Conservation (phyloP, 2,329 filamentous ascomycete species). For the Bipolaris victoriae region DNA sequence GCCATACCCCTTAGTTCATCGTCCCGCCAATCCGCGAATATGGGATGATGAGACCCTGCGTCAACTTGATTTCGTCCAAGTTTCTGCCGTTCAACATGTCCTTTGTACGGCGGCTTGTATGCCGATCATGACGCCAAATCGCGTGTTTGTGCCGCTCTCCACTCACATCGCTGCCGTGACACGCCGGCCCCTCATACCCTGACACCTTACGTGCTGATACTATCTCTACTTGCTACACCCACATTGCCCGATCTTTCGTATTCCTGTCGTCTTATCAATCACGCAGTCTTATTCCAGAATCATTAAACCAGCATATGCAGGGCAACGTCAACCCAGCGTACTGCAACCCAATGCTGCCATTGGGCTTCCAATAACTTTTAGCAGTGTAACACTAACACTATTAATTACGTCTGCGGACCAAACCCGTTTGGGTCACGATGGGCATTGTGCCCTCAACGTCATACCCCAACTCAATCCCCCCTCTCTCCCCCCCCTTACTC, state of each 20-base stretch:
- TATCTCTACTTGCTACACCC: background rate
- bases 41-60: constrained; percentile 35
- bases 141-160: constrained; percentile 9
- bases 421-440: constrained; percentile 7
- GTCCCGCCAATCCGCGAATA: constrained; percentile 25
- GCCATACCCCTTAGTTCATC: constrained; percentile 23
- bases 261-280: background rate
- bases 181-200: constrained; percentile 1
- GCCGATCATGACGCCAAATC: constrained; percentile 44
- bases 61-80: constrained; percentile 30
- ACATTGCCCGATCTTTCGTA: background rate
- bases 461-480: background rate
- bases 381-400: background rate
- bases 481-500: background rate
- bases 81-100: constrained; percentile 28
- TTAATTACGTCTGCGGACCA: background rate
- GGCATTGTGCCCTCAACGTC: constrained; percentile 7
- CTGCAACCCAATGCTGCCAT: constrained; percentile 9
- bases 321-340: constrained; percentile 6
- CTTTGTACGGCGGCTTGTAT: constrained; percentile 17
- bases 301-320: background rate
- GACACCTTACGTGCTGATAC: constrained; percentile 2
- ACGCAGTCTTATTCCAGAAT: background rate
- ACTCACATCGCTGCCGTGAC: constrained; percentile 14
- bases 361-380: background rate